A percentile compares a stretch with the other conserved stretches of the same genome.
phyloP scores from a whole-genome alignment of 768 basidiomycete species.

The Lanmaoa rubissima region DNA sequence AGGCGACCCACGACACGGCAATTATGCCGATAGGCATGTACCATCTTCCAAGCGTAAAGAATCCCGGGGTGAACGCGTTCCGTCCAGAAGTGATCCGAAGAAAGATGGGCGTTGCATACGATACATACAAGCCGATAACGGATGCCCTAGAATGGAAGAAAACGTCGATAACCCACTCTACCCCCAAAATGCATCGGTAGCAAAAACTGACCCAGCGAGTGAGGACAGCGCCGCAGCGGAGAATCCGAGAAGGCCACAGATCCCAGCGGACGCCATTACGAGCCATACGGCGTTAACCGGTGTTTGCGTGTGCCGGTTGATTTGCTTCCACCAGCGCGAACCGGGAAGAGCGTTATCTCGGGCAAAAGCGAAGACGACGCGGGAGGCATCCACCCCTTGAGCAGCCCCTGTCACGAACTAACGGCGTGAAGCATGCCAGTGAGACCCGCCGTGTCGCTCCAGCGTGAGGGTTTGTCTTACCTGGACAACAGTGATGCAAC shows the following conservation, averaged over 20 bases:
- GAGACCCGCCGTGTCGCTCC: neutral
- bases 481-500: constrained; percentile 64
- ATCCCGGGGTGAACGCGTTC: constrained; percentile 53
- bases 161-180: neutral
- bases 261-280: constrained; percentile 52
- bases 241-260: constrained; percentile 67
- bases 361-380: constrained; percentile 74
- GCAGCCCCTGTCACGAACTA: constrained; percentile 74
- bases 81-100: constrained; percentile 70
- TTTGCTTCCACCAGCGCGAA: constrained; percentile 65
- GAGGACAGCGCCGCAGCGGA: constrained; percentile 61
- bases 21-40: constrained; percentile 55
- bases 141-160: constrained; percentile 46
- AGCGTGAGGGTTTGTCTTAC: constrained; percentile 21
- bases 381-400: constrained; percentile 72
- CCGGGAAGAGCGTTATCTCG: constrained; percentile 73
- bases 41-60: constrained; percentile 62
- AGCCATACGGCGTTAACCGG: constrained; percentile 78
- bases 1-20: constrained; percentile 65
- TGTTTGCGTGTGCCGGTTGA: constrained; percentile 59
- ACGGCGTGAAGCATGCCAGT: neutral
- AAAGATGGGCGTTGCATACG: constrained; percentile 67
- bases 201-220: constrained; percentile 55
- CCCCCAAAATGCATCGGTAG: fast-evolving
- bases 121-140: constrained; percentile 67